Base-by-base conservation (phyloP, 225 moss, liverwort and hornwort genomes). In the Straminergon stramineum region DNA sequence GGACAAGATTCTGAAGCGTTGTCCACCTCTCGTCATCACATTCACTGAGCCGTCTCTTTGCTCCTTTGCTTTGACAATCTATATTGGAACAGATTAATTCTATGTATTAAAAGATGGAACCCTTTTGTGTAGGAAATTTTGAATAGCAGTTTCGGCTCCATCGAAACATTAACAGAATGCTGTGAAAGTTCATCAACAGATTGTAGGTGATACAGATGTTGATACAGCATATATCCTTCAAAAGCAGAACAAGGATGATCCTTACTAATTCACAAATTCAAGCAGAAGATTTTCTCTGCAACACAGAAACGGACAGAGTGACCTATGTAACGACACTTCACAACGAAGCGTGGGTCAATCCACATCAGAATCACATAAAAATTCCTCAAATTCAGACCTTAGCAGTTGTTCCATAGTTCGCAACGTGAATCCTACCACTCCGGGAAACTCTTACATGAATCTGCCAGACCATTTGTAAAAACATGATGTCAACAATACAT, bases 321-420 rank as follows among this genome's bases (percentile, higher is more conserved):
- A 64, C 80, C 45, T 57, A n/a, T 6, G 64, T 48, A 71, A 63
- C 45, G n/a, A 65, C 48, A 81, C 21, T 71, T 73, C 31, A 85
- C 51, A 80, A 85, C 56, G n/a, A 45, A 66, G n/a, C 24, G 39
- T 62, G 35, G 17, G 39, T 85, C 51, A 81, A 84, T 69, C 56
- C 65, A 84, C 80, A 82, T 26, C 45, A 51, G 48, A 69, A 66
- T 56, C 62, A 77, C 80, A 39, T 81, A 24, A 67, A 80, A 62
- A 28, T 52, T 75, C 6, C 75, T 76, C 57, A 68, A 32, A 81
- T 28, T 79, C 88, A 69, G 5, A 97, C 98, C 96, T 99, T 96
- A 13, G 99, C 99, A 64, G 97, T 99, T 34, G 99, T 99, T 65
- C 99, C 99, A 53, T 96, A 97, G 60, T 96, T 94, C 22, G 97